Evolutionary conservation across 129 eudicot genomes (phyloP), one percentile per base, ranked within the genome.

Genomic region (Kitagawia praeruptora): DNA sequence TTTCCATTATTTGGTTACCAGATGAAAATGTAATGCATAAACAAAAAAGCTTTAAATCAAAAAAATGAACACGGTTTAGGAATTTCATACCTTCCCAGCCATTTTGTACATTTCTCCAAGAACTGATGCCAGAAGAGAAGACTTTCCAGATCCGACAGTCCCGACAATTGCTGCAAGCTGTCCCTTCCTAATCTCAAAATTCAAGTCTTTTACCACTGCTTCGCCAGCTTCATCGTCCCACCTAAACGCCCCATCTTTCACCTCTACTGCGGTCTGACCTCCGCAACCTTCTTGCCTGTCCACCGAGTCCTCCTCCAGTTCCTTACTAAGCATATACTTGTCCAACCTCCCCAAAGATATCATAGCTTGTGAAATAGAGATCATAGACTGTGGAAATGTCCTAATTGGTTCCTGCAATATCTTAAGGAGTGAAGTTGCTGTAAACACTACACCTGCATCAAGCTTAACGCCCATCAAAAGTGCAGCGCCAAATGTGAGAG

Each of bases 131-230:
- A 47, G 38, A 75, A 94, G 89, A 58, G 98, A 94, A 10, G 96
- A 91, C 70, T 93, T 93, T 80, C 98, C 98, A 2, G 97, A 93
- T 53, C 98, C 97, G 11, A 93, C 97, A 8, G 96, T 93, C 70
- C 98, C 98, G 58, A 93, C 98, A 72, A 93, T 83, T 8, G 98
- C 97, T 38, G 97, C 90, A 77, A 91, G 89, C 80, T 93, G 87
- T 73, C 97, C 96, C 79, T 93, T 93, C 66, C 71, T 87, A 28
- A 91, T 91, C 80, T 81, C 87, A 31, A 93, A 87, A 81, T 88
- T 89, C 44, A 93, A 78, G 54, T 87, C 46, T 80, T 89, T 90
- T 19, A 88, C 81, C 45, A 77, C 88, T 15, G 67, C 85, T 66
- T 85, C 89, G 1, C 88, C 82, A 71, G 77, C 81, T 70, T 89